Percentiles rank a stretch among this genome's conserved stretches.
phyloP scores from a whole-genome alignment of 208 protist species.

The Trypanosoma avium region DNA sequence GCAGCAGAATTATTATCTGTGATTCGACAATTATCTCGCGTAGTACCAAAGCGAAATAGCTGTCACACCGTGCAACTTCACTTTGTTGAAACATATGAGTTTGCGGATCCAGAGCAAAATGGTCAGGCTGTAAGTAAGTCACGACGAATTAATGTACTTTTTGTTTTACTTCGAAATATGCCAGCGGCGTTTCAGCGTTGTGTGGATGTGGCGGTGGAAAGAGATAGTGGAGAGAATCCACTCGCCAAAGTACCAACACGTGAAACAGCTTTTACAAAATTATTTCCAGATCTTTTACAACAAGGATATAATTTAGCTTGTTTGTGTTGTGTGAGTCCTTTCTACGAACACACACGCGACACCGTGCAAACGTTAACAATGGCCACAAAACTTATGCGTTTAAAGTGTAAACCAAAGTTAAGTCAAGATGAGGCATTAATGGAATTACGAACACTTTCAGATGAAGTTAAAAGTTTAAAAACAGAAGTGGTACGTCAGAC shows the following conservation, averaged over 20 bases:
- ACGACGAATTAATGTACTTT: slow-evolving; percentile 70
- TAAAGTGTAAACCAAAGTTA: slow-evolving; percentile 63
- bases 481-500: slow-evolving; percentile 54
- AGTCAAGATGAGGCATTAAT: slow-evolving; percentile 74
- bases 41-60: slow-evolving; percentile 59
- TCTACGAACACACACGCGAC: slow-evolving; percentile 78
- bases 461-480: slow-evolving; percentile 83
- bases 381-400: slow-evolving; percentile 49
- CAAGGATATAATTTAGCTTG: slow-evolving; percentile 73
- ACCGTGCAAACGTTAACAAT: slow-evolving; percentile 69
- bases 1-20: slow-evolving; percentile 35
- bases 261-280: slow-evolving; percentile 76
- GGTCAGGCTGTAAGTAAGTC: slow-evolving; percentile 76
- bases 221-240: slow-evolving; percentile 84
- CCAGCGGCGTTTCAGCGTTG: slow-evolving; percentile 80
- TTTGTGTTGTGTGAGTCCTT: slow-evolving; percentile 78
- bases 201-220: slow-evolving; percentile 81
- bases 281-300: slow-evolving; percentile 69
- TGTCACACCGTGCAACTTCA: slow-evolving; percentile 72
- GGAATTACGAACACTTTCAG: slow-evolving; percentile 72
- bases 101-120: slow-evolving; percentile 68
- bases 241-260: slow-evolving; percentile 82
- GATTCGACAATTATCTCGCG: slow-evolving; percentile 49
- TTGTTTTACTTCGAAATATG: slow-evolving; percentile 72
- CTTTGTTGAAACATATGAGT: slow-evolving; percentile 86